These are phyloP conservation scores for Aspergillus terreus DNA, from an alignment of 2,329 filamentous ascomycete species.

Conservation along the genomic window DNA sequence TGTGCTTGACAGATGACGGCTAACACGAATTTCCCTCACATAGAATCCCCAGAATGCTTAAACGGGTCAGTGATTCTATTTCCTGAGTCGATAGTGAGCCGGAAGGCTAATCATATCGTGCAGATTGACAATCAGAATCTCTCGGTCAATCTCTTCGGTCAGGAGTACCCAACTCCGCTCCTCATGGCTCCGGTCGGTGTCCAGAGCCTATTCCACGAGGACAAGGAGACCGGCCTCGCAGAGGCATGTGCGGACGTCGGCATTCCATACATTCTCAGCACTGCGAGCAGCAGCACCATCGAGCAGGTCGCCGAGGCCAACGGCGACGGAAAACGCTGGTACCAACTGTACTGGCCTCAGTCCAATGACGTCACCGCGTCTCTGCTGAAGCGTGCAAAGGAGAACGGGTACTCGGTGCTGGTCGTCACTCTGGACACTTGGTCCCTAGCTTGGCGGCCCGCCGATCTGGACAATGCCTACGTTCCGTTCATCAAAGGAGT, in stretches of 20 bases:
- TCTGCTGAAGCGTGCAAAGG: constrained; percentile 59
- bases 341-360: constrained; percentile 70
- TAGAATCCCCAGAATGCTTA: constrained; percentile 53
- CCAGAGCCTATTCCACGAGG: constrained; percentile 62
- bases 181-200: constrained; percentile 68
- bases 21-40: constrained; percentile 12
- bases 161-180: constrained; percentile 49
- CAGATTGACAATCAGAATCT: constrained; percentile 44
- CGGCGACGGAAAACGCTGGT: constrained; percentile 61
- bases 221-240: constrained; percentile 63
- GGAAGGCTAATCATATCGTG: not conserved
- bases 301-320: constrained; percentile 63
- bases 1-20: not conserved
- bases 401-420: constrained; percentile 60
- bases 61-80: constrained; percentile 16
- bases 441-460: constrained; percentile 63
- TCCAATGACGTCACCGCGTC: constrained; percentile 63
- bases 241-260: constrained; percentile 57
- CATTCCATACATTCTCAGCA: constrained; percentile 66
- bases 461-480: constrained; percentile 59
- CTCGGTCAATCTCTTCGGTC: constrained; percentile 51
- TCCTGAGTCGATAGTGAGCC: not conserved
- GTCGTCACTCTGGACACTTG: constrained; percentile 73
- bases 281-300: constrained; percentile 60
- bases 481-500: constrained; percentile 55